Conservation (phyloP, 352 stramenopile species). For the Nothophytophthora sp. region DNA sequence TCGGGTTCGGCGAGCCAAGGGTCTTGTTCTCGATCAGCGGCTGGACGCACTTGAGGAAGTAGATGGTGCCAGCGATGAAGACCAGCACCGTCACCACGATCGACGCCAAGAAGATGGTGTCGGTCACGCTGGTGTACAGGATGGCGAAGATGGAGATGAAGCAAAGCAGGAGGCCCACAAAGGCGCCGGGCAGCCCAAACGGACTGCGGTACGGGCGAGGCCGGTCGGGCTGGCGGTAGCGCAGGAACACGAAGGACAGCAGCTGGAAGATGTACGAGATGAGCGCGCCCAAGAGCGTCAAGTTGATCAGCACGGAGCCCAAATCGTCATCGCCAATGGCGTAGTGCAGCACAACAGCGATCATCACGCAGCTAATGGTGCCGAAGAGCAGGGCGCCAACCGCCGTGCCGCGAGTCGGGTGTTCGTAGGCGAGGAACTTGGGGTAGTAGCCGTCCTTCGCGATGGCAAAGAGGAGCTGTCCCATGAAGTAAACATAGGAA, state of each 20-base stretch:
- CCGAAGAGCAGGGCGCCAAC: conserved; percentile 38
- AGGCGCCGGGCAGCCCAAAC: conserved; percentile 41
- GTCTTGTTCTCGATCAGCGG: neutral
- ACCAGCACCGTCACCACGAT: conserved; percentile 36
- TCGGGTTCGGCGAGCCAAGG: neutral
- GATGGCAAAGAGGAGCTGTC: conserved; percentile 45
- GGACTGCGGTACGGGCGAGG: conserved; percentile 40
- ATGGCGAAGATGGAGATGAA: conserved; percentile 39
- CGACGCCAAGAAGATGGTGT: conserved; percentile 44
- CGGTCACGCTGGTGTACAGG: conserved; percentile 41
- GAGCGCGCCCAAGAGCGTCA: conserved; percentile 46
- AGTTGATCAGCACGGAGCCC: conserved; percentile 53
- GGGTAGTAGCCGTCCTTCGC: conserved; percentile 50
- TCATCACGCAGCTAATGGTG: conserved; percentile 19
- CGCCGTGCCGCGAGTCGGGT: conserved; percentile 30
- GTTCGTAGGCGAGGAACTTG: conserved; percentile 34
- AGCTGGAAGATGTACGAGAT: conserved; percentile 60
- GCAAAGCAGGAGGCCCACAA: conserved; percentile 38
- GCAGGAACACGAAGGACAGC: conserved; percentile 41
- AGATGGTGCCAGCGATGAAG: conserved; percentile 33
- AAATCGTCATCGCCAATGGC: conserved; percentile 42
- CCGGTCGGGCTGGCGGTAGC: conserved; percentile 33
- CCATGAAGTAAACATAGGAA: conserved; percentile 67
- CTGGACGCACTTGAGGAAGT: conserved; percentile 20
- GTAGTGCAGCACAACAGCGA: conserved; percentile 44